Percentiles rank a stretch among this genome's conserved stretches.
Conservation (phyloP, 306 rosid species). For the Pueraria montana region DNA sequence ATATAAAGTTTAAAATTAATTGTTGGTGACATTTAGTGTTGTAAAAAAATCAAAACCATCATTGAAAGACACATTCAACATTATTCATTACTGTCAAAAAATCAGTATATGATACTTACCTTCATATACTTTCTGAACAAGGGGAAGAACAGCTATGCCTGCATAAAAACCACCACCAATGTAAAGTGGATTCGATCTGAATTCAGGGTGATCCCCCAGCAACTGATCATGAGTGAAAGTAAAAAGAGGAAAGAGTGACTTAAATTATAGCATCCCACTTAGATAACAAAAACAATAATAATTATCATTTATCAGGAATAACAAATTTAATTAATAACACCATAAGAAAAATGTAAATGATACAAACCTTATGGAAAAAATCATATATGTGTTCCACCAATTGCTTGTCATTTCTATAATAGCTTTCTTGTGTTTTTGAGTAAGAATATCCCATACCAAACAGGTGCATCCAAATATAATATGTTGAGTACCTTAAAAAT, state of each 20-base stretch:
- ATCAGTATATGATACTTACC: neutral
- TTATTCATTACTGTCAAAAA: too few species aligned
- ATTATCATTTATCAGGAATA: neutral
- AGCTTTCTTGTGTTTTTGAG: slow-evolving; percentile 38
- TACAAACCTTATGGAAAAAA: slow-evolving; percentile 16
- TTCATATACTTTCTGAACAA: slow-evolving; percentile 21
- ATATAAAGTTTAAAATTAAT: too few species aligned
- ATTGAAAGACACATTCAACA: too few species aligned
- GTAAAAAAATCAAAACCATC: too few species aligned
- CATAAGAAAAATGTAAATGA: neutral
- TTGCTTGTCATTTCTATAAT: slow-evolving; percentile 21
- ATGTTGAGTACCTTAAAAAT: slow-evolving; percentile 15
- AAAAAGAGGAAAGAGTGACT: neutral
- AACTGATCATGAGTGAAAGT: neutral
- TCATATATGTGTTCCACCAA: neutral
- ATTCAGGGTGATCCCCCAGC: neutral
- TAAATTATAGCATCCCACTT: too few species aligned
- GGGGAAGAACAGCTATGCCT: neutral
- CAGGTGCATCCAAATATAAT: slow-evolving; percentile 39
- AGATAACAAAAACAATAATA: neutral
- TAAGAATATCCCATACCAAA: slow-evolving; percentile 47
- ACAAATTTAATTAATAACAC: too few species aligned
- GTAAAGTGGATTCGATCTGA: slow-evolving; percentile 8
- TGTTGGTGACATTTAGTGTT: neutral
- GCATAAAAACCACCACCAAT: slow-evolving; percentile 43